These are phyloP conservation scores for Populus hybrid DNA, from an alignment of 441 rosid genomes.

Conservation along the genomic window DNA sequence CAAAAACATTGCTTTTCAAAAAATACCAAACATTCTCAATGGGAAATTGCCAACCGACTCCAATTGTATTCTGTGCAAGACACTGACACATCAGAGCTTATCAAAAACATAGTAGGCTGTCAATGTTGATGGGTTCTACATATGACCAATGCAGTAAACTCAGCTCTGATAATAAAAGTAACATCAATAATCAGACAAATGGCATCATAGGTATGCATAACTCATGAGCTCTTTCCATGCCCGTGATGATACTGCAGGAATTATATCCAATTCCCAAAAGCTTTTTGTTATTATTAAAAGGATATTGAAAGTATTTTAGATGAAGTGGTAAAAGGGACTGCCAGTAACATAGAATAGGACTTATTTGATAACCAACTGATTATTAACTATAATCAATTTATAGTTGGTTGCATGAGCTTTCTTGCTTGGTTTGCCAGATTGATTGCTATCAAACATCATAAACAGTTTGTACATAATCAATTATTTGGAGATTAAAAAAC, in stretches of 20 bases:
- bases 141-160: neutral
- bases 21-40: neutral
- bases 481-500: neutral
- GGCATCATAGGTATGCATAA: neutral
- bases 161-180: neutral
- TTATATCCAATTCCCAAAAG: neutral
- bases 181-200: neutral
- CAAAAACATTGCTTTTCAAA: neutral
- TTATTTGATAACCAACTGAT: neutral
- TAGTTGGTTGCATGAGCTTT: neutral
- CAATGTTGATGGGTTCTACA: neutral
- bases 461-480: neutral
- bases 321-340: neutral
- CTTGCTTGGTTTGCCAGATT: neutral
- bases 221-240: neutral
- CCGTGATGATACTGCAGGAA: neutral
- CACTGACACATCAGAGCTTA: neutral
- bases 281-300: neutral
- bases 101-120: neutral
- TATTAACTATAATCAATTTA: too few relatives aligned
- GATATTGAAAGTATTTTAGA: too few relatives aligned
- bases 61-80: neutral
- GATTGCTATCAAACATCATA: neutral
- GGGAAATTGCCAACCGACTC: neutral
- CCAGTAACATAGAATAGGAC: neutral